Evolutionary conservation across 2,329 filamentous ascomycete species (phyloP).

Genomic region (Colletotrichum sublineola): DNA sequence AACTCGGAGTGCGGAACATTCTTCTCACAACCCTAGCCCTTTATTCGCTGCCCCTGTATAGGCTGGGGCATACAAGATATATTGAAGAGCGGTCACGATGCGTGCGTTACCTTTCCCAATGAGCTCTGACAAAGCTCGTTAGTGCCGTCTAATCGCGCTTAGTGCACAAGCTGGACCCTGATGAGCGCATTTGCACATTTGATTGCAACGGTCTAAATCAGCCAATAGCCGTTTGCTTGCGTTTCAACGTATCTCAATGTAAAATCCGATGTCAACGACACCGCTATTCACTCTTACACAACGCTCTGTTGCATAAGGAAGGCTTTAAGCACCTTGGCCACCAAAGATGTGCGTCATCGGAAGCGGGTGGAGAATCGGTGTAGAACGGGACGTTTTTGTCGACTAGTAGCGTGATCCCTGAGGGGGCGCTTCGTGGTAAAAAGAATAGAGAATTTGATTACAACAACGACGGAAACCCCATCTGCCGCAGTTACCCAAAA

Average conservation of each 20-base stretch:
- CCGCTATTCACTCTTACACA: constrained; percentile 5
- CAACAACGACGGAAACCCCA: neutral
- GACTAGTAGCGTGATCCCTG: constrained; percentile 16
- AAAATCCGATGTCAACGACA: constrained; percentile 18
- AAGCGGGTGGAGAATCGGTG: constrained; percentile 2
- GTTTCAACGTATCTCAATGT: constrained; percentile 28
- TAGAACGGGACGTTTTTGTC: neutral
- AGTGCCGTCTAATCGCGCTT: constrained; percentile 38
- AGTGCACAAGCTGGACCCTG: constrained; percentile 36
- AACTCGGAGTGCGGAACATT: constrained; percentile 32
- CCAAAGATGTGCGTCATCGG: neutral
- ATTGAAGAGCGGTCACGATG: constrained; percentile 37
- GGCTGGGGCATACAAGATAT: constrained; percentile 25
- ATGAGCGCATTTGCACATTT: constrained; percentile 23
- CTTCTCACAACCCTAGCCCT: constrained; percentile 22
- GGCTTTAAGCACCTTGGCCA: neutral
- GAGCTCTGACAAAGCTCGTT: constrained; percentile 24
- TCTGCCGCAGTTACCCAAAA: constrained; percentile 20
- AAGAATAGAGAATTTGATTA: neutral
- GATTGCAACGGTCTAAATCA: constrained; percentile 31
- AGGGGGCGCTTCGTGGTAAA: constrained; percentile 10
- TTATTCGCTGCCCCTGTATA: constrained; percentile 13
- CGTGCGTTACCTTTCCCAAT: constrained; percentile 20
- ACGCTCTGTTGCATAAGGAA: constrained; percentile 2
- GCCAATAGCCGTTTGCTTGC: constrained; percentile 25